Base-by-base conservation (phyloP, 306 rosid genomes). In the Quercus berberidifolia region DNA sequence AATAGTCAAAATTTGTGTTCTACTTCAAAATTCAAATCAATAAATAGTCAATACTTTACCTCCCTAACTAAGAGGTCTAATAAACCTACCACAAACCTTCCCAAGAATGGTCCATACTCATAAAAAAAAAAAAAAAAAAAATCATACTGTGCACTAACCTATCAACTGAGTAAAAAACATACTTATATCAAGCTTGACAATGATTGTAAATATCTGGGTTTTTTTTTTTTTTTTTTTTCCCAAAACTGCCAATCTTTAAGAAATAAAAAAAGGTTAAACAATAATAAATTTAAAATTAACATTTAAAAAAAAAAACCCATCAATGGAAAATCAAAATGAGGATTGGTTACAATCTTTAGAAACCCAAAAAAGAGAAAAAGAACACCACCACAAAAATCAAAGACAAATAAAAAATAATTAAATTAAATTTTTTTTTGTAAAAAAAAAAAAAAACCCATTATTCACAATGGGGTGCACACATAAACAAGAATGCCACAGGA, bases 201-300 rank as follows among this genome's bases (percentile, higher is more conserved):
- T 74, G 69, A 83, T 78, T 31, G 69, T 31, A 57, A 5, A 82
- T 35, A 75, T 69, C 49, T 21, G 3, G 51, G 69, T n/a, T n/a
- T n/a, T n/a, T n/a, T 10, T 59, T 14, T 78, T 26, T 2, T 20
- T 28, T 38, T 38, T 38, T 35, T 6, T 6, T 6, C 0, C 3
- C 3, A 7, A 41, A 41, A 41, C 12, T 41, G 46, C 46, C 46
- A 41, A 41, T 41, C 46, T 1, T 8, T 41, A 41, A 7, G 46
- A 38, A 7, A 7, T 38, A 38, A 38, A 4, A 57, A 76, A 43
- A 18, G 23, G 31, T 41, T 23, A 74, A 26, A n/a, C 5, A 17
- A 69, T 31, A 38, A 74, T 7, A 64, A 38, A 9, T 7, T 4
- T 14, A 65, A 23, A 60, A 3, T 49, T 12, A 2, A 49, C 1